Base-by-base conservation (phyloP, 2,329 filamentous ascomycete genomes). In the Colletotrichum somersetense region DNA sequence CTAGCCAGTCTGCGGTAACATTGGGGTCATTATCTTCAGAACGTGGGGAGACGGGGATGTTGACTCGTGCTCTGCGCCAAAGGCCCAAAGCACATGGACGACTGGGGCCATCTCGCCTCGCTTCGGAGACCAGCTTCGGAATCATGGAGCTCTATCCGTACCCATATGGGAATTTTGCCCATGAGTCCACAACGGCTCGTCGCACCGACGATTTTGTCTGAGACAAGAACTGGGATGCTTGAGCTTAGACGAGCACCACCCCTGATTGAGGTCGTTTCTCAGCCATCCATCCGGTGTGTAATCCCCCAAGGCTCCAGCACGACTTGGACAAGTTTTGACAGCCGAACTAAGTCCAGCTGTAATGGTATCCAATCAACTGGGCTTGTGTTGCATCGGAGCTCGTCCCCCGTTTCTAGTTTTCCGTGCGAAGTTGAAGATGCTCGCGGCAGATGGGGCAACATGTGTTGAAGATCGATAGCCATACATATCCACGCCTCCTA, bases 31-130 rank as follows among this genome's bases (percentile, higher is more conserved):
- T 33, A 42, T 35, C 55, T 65, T 72, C 53, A 33, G 55, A 70
- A 69, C 61, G 70, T 70, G 59, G 66, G 64, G 70, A 70, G 59
- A 56, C 66, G 33, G 66, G 66, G 70, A 58, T 72, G 55, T 70
- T 70, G 66, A 72, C 66, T 72, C 66, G 66, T 18, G 38, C 44
- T 66, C 40, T 40, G 46, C 35, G 40, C 44, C 38, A 46, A 42
- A 42, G 40, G 40, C 38, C 38, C 11, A 14, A 67, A 38, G 35
- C 62, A 38, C 62, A 46, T 59, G 44, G 59, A 18, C 35, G 56
- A 53, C 44, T 30, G 46, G 40, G 55, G 44, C 14, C 44, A 46
- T 48, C n/a, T 63, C 33, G 38, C 55, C 42, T 46, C 23, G 30
- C 59, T 55, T 59, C 33, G 12, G 57, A 23, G 50, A 30, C 48